Evolutionary conservation across 768 basidiomycete species (phyloP), one percentile per base, ranked within the genome.

Genomic region (Cyclocybe cylindracea): DNA sequence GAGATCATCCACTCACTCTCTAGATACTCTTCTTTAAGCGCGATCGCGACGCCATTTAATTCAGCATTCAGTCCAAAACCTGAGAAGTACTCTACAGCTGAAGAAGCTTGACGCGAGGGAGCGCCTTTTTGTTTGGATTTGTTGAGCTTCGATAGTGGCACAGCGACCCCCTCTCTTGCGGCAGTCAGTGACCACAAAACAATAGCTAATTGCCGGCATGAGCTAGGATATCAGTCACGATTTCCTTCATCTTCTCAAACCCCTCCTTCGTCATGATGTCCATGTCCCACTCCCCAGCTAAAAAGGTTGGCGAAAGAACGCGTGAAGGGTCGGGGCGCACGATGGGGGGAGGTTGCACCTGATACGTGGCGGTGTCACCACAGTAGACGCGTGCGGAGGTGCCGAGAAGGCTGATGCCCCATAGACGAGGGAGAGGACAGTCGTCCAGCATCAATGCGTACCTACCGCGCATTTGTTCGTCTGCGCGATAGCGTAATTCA

Each of bases 351-450:
- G 52, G 48, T n/a, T n/a, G n/a, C 24, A 44, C 19, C 43, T 44
- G 8, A 39, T 32, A 50, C 24, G 60, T 60, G 8, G 40, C 63
- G 44, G 55, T 55, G 55, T 68, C 60, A 19, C 66, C 72, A 61
- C 62, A 63, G 58, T 74, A 73, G 51, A 74, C 63, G 53, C 72
- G 70, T 52, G 69, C 53, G 47, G 66, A 69, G 35, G 72, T 72
- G 19, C 70, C 71, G 5, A 73, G 59, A 9, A 71, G 34, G 58
- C 70, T 71, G 49, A 70, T 53, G 16, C 71, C 69, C 45, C 51
- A 59, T 40, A 59, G 51, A 44, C 42, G 53, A 38, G 57, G 48
- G 18, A 45, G 45, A 18, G 58, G 49, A 44, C 50, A 56, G 37
- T 59, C 44, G 36, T 34, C 41, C 39, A 59, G 47, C 55, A 59